Evolutionary conservation across 2,329 filamentous ascomycete species (phyloP), one percentile per base, ranked within the genome.

Genomic region (Colletotrichum somersetense): DNA sequence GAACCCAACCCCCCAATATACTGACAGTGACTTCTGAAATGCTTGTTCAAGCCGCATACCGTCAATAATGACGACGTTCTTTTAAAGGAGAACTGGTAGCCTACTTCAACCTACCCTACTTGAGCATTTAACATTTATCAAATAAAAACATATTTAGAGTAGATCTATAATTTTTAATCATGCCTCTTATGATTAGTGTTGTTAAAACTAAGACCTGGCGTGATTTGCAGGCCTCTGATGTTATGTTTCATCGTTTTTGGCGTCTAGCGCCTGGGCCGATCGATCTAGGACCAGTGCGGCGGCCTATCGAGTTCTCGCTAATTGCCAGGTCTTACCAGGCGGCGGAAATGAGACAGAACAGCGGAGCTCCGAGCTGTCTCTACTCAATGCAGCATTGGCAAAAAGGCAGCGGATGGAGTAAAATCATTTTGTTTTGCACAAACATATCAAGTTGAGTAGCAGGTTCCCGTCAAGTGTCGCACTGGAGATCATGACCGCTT

Each of bases 191-290:
- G 7, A 20, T 44, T 20, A 20, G 42, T 16, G 48, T 16, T 16
- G 0, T 14, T n/a, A 6, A 20, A 30, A 12, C 38, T 14, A 23
- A 59, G 59, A 55, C 67, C 66, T 70, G 62, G 62, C 62, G 67
- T 23, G 53, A 55, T 30, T 53, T 66, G 38, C 23, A 18, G 2
- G n/a, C 3, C n/a, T 38, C 14, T 40, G 30, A 6, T 40, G 46
- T 26, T 55, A 46, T 66, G 40, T 30, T 3, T 30, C 30, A 48
- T 44, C 62, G 38, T 23, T 20, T 53, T 35, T 63, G 46, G 62
- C 46, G 42, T 46, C 20, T 38, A 38, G 50, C 50, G 50, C 23
- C 12, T 52, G 0, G 14, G 14, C 14, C 50, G 5, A 26, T 52
- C n/a, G 23, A 26, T 2, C 23, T 52, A 8, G 23, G 12, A 26